These are phyloP conservation scores for Exophiala sp. DNA, from an alignment of 2,329 filamentous ascomycete species.

Conservation along the genomic window DNA sequence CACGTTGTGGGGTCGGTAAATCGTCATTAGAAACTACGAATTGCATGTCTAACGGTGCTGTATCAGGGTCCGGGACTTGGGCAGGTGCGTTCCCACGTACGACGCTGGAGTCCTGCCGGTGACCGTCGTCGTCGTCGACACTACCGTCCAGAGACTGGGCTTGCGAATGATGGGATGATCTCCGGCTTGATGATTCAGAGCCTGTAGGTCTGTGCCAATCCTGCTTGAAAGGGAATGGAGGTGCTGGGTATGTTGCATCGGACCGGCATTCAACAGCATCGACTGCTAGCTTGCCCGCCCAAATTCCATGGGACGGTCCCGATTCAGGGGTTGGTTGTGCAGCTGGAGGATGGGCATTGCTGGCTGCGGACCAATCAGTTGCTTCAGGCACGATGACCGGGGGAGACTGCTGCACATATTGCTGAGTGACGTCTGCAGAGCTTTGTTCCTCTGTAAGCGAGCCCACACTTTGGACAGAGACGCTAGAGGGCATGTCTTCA, in stretches of 20 bases:
- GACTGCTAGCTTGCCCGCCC: constrained; percentile 6
- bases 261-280: constrained; percentile 1
- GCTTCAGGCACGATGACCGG: no score
- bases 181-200: constrained; percentile 3
- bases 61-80: neutral
- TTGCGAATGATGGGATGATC: constrained; percentile 1
- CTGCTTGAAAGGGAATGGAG: constrained; percentile 18
- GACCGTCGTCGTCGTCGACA: constrained; percentile 7
- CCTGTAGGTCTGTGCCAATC: constrained; percentile 3
- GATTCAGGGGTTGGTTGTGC: neutral
- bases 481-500: neutral
- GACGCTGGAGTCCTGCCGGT: neutral
- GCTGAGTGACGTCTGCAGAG: constrained; percentile 16
- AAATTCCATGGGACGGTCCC: neutral
- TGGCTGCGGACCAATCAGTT: no score
- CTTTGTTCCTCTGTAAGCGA: constrained; percentile 4
- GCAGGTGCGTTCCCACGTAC: neutral
- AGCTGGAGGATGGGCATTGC: no score
- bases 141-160: constrained; percentile 11
- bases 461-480: neutral
- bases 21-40: neutral
- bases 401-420: constrained; percentile 17
- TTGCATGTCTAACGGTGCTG: neutral
- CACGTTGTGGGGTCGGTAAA: neutral
- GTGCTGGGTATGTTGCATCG: constrained; percentile 5